Evolutionary conservation across 1,284 basidiomycete species (phyloP).

Genomic region (Irpex sp.): DNA sequence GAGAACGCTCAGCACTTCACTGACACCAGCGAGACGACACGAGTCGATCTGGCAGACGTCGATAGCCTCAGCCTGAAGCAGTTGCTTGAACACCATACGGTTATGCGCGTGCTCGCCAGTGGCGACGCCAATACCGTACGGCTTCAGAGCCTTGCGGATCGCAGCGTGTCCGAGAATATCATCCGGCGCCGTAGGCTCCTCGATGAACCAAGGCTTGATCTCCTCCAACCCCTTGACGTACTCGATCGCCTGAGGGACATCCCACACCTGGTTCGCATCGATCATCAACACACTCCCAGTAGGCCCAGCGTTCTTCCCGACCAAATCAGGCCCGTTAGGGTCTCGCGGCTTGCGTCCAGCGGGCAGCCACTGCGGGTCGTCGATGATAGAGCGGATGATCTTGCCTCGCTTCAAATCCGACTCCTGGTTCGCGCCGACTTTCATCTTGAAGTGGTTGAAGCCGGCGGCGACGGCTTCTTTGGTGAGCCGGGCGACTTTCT

Average conservation of each 20-base stretch:
- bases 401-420: slow-evolving; percentile 85
- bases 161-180: slow-evolving; percentile 85
- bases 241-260: slow-evolving; percentile 88
- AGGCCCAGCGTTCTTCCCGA: slow-evolving; percentile 91
- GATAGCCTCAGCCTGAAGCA: slow-evolving; percentile 90
- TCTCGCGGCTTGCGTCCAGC: slow-evolving; percentile 52
- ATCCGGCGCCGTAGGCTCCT: slow-evolving; percentile 93
- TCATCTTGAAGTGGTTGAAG: slow-evolving; percentile 98
- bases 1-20: slow-evolving; percentile 90
- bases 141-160: slow-evolving; percentile 77
- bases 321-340: slow-evolving; percentile 59
- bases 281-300: slow-evolving; percentile 95
- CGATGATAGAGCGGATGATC: slow-evolving; percentile 91
- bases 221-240: slow-evolving; percentile 81
- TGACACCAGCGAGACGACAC: slow-evolving; percentile 89
- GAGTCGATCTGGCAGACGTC: slow-evolving; percentile 97
- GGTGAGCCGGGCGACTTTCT: slow-evolving; percentile 86
- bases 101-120: slow-evolving; percentile 97
- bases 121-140: slow-evolving; percentile 87
- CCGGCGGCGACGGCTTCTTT: slow-evolving; percentile 82
- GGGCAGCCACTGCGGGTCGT: slow-evolving; percentile 78
- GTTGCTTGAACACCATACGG: slow-evolving; percentile 96
- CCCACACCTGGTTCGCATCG: slow-evolving; percentile 97
- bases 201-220: slow-evolving; percentile 97
- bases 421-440: slow-evolving; percentile 83